phyloP scores from a whole-genome alignment of 129 eudicot genomes.

The Smallanthus sonchifolius region DNA sequence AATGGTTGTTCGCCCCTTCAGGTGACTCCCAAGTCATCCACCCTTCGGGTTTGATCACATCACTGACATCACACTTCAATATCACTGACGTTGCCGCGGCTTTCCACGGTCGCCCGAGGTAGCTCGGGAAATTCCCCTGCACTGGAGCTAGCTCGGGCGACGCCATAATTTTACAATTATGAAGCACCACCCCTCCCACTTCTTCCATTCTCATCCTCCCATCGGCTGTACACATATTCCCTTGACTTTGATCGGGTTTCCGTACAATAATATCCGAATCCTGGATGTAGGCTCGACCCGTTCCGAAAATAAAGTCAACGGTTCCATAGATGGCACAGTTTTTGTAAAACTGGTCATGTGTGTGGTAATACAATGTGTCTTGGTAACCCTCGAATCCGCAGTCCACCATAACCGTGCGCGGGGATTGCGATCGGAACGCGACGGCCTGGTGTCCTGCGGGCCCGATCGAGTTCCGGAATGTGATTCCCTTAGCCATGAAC shows the following conservation, averaged over 20 bases:
- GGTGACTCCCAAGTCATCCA: slow-evolving; percentile 37
- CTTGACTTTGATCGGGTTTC: slow-evolving; percentile 33
- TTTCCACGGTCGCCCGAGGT: slow-evolving; percentile 68
- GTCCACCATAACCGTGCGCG: slow-evolving; percentile 42
- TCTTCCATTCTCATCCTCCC: slow-evolving; percentile 34
- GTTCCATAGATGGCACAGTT: slow-evolving; percentile 52
- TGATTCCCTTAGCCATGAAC: slow-evolving; percentile 44
- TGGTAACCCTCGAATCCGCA: slow-evolving; percentile 63
- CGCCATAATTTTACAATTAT: slow-evolving; percentile 42
- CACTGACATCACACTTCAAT: slow-evolving; percentile 41
- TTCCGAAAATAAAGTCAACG: slow-evolving; percentile 58
- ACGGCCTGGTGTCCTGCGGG: slow-evolving; percentile 67
- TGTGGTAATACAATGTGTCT: slow-evolving; percentile 63
- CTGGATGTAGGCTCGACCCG: slow-evolving; percentile 46
- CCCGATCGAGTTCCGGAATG: slow-evolving; percentile 51
- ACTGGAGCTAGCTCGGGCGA: slow-evolving; percentile 22
- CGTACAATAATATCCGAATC: slow-evolving; percentile 42
- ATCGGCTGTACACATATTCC: slow-evolving; percentile 58
- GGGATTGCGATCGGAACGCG: slow-evolving; percentile 46
- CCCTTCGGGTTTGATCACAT: slow-evolving; percentile 54
- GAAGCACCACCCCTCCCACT: slow-evolving; percentile 50
- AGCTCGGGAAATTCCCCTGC: slow-evolving; percentile 27
- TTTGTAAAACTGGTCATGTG: slow-evolving; percentile 47
- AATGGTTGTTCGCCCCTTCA: slow-evolving; percentile 23
- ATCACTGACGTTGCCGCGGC: slow-evolving; percentile 31